Conservation (phyloP, 805 yeast genomes). For the Wickerhamomyces xylosicus region DNA sequence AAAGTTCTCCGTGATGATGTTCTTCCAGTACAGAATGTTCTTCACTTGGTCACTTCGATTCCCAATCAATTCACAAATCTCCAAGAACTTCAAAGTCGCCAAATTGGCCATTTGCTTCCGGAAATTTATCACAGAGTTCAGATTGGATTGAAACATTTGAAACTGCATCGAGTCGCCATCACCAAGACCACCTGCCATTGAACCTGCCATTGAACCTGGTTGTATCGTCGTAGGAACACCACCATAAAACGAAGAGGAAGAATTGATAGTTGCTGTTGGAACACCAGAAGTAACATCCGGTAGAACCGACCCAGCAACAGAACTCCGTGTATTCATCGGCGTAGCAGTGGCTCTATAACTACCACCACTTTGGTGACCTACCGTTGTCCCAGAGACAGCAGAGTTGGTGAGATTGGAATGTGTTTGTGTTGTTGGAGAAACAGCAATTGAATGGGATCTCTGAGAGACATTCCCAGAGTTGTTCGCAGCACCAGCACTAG, state of each 20-base stretch:
- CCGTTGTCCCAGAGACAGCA: too few relatives aligned
- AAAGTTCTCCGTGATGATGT: constrained; percentile 39
- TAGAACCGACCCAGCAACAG: too few relatives aligned
- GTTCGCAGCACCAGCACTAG: too few relatives aligned
- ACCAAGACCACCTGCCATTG: neutral
- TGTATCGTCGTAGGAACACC: neutral
- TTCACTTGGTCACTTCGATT: constrained; percentile 31
- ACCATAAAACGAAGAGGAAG: neutral
- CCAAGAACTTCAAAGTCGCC: constrained; percentile 40
- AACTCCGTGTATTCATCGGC: too few relatives aligned
- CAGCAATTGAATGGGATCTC: neutral
- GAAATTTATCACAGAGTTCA: constrained; percentile 13
- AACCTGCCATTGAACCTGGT: neutral
- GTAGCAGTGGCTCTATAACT: too few relatives aligned
- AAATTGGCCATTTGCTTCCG: constrained; percentile 35
- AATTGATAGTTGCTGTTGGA: neutral
- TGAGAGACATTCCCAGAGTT: too few relatives aligned
- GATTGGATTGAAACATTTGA: neutral
- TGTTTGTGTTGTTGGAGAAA: neutral
- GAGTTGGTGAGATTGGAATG: neutral
- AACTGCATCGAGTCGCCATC: too few relatives aligned
- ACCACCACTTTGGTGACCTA: neutral
- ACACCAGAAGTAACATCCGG: too few relatives aligned
- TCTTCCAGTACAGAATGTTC: constrained; percentile 39
- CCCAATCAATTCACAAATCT: constrained; percentile 36